Evolutionary conservation across 306 rosid species (phyloP).

Genomic region (Vigna trinervia): DNA sequence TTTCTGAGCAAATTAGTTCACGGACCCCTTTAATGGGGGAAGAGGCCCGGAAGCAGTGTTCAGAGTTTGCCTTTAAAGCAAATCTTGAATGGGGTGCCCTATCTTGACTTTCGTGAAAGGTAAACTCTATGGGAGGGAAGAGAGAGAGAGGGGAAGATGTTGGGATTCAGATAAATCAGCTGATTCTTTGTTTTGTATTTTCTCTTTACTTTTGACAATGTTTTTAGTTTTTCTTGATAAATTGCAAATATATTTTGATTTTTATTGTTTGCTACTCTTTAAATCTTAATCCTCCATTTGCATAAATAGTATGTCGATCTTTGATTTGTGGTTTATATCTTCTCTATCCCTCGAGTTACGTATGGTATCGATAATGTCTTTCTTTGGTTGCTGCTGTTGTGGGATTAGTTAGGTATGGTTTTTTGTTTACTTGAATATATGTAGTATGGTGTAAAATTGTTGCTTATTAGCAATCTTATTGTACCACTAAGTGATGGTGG

Average conservation of each 20-base stretch:
- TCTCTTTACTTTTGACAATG: not conserved
- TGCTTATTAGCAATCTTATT: not conserved
- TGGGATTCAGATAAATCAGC: constrained; percentile 5
- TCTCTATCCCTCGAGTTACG: constrained; percentile 2
- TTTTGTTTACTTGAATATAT: constrained; percentile 24
- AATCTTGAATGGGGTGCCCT: not conserved
- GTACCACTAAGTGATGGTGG: not conserved
- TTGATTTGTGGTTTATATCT: not conserved
- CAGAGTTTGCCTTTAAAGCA: not conserved
- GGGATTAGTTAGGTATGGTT: not conserved
- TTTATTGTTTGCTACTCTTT: not conserved
- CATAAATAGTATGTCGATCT: not conserved
- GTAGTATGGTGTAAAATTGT: not conserved
- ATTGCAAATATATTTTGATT: too few relatives aligned
- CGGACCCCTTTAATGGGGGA: constrained; percentile 6
- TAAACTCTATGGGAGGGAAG: not conserved
- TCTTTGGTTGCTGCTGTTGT: not conserved
- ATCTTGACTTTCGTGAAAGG: constrained; percentile 20
- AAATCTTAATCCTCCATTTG: not conserved
- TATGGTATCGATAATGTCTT: constrained; percentile 2
- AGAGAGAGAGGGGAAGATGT: not conserved
- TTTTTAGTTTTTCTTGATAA: not conserved
- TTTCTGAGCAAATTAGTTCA: constrained; percentile 15
- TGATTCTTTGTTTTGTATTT: constrained; percentile 31
- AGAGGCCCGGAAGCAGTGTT: constrained; percentile 7